These are phyloP conservation scores for Dictyostelium citrinum DNA, from an alignment of 78 protist species.

Conservation along the genomic window DNA sequence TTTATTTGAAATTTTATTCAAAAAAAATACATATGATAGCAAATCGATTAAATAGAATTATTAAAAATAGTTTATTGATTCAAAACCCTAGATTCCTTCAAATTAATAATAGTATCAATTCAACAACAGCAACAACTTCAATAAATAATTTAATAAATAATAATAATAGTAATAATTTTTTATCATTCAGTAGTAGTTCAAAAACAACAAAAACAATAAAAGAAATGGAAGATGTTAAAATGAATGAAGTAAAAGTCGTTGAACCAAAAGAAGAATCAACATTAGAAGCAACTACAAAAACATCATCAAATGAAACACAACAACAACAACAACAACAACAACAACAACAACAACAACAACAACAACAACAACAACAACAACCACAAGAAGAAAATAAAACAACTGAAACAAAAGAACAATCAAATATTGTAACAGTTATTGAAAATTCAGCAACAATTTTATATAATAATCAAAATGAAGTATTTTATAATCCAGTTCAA, in stretches of 20 bases:
- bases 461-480: constrained; percentile 82
- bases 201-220: neutral
- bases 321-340: constrained; percentile 2
- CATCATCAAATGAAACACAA: constrained; percentile 30
- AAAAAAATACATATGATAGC: neutral
- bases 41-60: neutral
- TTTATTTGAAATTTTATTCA: too few species aligned
- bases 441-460: constrained; percentile 69
- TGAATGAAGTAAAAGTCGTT: neutral
- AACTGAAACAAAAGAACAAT: neutral
- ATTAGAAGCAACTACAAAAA: neutral
- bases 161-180: neutral
- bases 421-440: constrained; percentile 17
- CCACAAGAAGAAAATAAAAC: neutral
- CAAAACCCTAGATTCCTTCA: neutral
- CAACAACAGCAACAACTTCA: too few species aligned
- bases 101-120: neutral
- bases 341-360: neutral
- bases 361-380: neutral
- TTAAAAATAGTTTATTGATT: neutral
- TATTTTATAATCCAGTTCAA: constrained; percentile 97
- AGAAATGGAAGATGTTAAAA: neutral
- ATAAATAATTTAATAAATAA: too few species aligned
- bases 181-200: neutral
- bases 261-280: neutral